These are phyloP conservation scores for Neurospora crassa DNA, from an alignment of 2,329 filamentous ascomycete species.

Conservation along the genomic window DNA sequence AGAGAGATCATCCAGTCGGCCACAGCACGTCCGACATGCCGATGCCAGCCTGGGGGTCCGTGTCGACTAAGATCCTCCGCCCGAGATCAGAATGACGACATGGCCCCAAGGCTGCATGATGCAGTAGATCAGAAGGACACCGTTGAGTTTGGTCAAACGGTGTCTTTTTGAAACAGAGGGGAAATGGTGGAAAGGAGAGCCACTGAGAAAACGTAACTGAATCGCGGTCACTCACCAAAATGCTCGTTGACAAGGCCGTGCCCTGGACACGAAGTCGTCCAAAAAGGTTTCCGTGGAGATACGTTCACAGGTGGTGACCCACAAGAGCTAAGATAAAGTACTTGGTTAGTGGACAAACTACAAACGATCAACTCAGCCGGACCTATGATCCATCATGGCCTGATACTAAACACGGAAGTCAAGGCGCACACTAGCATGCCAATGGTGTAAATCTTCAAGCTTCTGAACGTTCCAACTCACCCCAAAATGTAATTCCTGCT, in stretches of 20 bases:
- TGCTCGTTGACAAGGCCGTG: not conserved
- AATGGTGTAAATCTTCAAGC: not conserved
- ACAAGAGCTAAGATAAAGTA: not conserved
- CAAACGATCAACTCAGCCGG: not conserved
- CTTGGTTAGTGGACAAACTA: not conserved
- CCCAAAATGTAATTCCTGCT: not conserved
- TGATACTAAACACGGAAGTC: not conserved
- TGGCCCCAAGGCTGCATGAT: not conserved
- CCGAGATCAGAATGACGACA: not conserved
- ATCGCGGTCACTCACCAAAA: not conserved
- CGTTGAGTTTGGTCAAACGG: not conserved
- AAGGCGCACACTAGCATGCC: not conserved
- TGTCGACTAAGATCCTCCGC: not conserved
- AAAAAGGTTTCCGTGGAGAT: not conserved
- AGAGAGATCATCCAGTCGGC: not conserved
- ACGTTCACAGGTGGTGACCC: not conserved
- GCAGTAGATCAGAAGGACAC: not conserved
- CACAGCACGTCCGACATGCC: not conserved
- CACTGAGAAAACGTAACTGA: not conserved
- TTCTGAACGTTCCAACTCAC: not conserved
- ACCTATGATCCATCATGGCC: not conserved
- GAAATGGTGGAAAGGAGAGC: not conserved
- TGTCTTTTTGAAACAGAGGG: not conserved
- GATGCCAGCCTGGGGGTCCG: not conserved
- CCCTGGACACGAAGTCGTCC: not conserved